phyloP scores from a whole-genome alignment of 2,329 filamentous ascomycete species.

The Cercospora sp. region DNA sequence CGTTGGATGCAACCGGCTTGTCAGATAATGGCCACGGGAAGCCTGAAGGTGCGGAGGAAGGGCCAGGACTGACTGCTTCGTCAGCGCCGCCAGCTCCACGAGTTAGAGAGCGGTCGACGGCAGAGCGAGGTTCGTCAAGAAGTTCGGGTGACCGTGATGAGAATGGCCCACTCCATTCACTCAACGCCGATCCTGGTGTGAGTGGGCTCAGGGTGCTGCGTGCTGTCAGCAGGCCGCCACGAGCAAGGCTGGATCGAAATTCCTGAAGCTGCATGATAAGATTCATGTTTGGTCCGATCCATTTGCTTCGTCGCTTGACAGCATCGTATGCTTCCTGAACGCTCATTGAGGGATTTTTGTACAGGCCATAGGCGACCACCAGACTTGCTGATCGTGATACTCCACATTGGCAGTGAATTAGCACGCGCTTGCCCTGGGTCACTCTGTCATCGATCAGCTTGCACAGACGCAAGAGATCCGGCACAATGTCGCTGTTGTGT shows the following conservation, averaged over 20 bases:
- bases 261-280: constrained; percentile 87
- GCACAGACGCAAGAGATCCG: constrained; percentile 72
- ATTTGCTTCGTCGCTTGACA: constrained; percentile 76
- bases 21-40: constrained; percentile 60
- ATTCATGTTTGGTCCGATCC: constrained; percentile 91
- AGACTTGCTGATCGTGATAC: constrained; percentile 82
- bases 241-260: constrained; percentile 57
- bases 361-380: constrained; percentile 82
- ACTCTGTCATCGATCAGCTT: constrained; percentile 73
- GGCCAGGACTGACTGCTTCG: constrained; percentile 52
- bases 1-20: constrained; percentile 36
- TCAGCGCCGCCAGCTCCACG: constrained; percentile 29
- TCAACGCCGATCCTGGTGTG: constrained; percentile 37
- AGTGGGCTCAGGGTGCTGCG: constrained; percentile 38
- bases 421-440: constrained; percentile 71
- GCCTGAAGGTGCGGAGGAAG: constrained; percentile 66
- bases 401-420: constrained; percentile 83
- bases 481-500: constrained; percentile 81
- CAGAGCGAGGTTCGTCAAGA: constrained; percentile 27
- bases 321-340: constrained; percentile 82
- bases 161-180: constrained; percentile 37
- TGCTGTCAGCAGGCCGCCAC: constrained; percentile 38
- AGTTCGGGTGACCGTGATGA: constrained; percentile 24
- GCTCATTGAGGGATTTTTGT: constrained; percentile 71
- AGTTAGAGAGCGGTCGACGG: constrained; percentile 18